Percentiles rank a stretch among this genome's conserved stretches.
These are phyloP conservation scores for Chaetomidium leptoderma DNA, from an alignment of 495 filamentous ascomycete species.

Conservation along the genomic window DNA sequence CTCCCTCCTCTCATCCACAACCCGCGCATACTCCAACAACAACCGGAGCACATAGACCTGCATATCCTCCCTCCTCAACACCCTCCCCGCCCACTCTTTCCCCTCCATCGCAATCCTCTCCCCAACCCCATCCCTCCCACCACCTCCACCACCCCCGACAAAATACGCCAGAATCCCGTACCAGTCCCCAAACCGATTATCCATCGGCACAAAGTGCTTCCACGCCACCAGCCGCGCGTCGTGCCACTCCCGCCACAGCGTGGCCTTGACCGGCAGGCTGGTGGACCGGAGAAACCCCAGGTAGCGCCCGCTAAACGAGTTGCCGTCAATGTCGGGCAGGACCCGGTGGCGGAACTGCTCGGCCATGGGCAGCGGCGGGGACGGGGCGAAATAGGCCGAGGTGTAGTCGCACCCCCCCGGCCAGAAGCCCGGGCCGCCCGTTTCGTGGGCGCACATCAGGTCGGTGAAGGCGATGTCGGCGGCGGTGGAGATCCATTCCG, in stretches of 20 bases:
- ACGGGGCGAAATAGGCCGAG: slow-evolving; percentile 41
- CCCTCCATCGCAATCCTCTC: slow-evolving; percentile 58
- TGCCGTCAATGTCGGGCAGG: slow-evolving; percentile 67
- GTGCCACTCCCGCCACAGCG: slow-evolving; percentile 73
- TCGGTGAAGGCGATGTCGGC: slow-evolving; percentile 43
- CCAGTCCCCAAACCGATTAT: slow-evolving; percentile 71
- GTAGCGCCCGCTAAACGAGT: slow-evolving; percentile 68
- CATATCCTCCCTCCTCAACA: slow-evolving; percentile 66
- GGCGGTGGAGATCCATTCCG: slow-evolving; percentile 37
- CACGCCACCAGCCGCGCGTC: slow-evolving; percentile 64
- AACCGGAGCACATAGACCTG: slow-evolving; percentile 65
- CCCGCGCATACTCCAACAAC: slow-evolving; percentile 66
- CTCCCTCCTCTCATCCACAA: slow-evolving; percentile 54
- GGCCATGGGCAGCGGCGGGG: slow-evolving; percentile 38
- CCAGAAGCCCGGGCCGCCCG: background rate
- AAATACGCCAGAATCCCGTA: slow-evolving; percentile 80
- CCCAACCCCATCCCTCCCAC: slow-evolving; percentile 31
- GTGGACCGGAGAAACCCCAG: slow-evolving; percentile 62
- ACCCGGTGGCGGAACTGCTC: slow-evolving; percentile 60
- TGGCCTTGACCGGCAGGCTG: slow-evolving; percentile 64
- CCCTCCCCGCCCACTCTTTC: slow-evolving; percentile 60
- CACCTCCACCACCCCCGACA: slow-evolving; percentile 48
- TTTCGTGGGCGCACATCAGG: slow-evolving; percentile 37
- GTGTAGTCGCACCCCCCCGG: slow-evolving; percentile 51
- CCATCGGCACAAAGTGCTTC: slow-evolving; percentile 82